A percentile compares a stretch with the other conserved stretches of the same genome.
phyloP scores from a whole-genome alignment of 345 rosid species.

The Bruguiera sexangula region DNA sequence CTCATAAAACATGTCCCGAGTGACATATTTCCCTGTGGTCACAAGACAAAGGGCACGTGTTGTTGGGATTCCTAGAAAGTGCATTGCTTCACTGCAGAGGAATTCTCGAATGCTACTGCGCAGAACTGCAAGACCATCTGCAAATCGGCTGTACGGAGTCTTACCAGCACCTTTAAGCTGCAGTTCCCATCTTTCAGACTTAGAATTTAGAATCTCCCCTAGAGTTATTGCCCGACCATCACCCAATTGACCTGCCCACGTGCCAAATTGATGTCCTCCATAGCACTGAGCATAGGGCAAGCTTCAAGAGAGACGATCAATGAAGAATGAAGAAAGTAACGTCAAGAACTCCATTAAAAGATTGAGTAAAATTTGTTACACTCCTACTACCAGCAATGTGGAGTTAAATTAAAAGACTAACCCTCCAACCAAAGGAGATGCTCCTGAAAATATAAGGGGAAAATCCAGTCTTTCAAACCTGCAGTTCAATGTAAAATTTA shows the following conservation, averaged over 20 bases:
- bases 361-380: neutral
- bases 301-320: conserved; percentile 34
- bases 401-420: conserved; percentile 37
- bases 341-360: neutral
- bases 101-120: conserved; percentile 96
- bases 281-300: conserved; percentile 89
- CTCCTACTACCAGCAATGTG: neutral
- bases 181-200: conserved; percentile 89
- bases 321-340: neutral
- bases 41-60: conserved; percentile 94
- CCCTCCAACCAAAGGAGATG: conserved; percentile 68
- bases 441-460: conserved; percentile 72
- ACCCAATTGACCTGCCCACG: conserved; percentile 99
- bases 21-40: conserved; percentile 84
- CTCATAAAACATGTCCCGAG: conserved; percentile 99
- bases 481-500: conserved; percentile 23
- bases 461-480: conserved; percentile 90
- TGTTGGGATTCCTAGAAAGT: conserved; percentile 88
- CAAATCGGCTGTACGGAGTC: conserved; percentile 96
- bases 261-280: conserved; percentile 98
- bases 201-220: conserved; percentile 81
- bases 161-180: conserved; percentile 97
- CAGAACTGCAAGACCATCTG: conserved; percentile 96
- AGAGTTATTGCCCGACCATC: conserved; percentile 97
- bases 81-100: conserved; percentile 94